Evolutionary conservation across 2,329 filamentous ascomycete species (phyloP), one percentile per base, ranked within the genome.

Genomic region (Pseudogymnoascus sp.): DNA sequence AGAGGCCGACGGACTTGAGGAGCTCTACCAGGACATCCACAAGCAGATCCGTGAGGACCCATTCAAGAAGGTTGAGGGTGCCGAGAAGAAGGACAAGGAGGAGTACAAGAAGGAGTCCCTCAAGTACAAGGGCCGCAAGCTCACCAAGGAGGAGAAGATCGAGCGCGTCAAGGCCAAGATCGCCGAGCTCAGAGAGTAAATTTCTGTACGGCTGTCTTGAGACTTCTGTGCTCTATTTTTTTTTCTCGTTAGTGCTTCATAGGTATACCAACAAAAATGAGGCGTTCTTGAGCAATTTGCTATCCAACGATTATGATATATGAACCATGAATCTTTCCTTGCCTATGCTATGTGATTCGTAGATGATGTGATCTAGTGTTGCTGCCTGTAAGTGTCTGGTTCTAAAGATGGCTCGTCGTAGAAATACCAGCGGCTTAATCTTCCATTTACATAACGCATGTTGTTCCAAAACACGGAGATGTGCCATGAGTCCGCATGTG

Each of bases 21-120:
- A 99, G 75, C 78, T 97, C 71, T 99, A 97, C 86, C 78, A 84
- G 66, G 91, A 97, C 77, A 94, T 92, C 68, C 94, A 99, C 87
- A 88, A 89, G 79, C 88, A 89, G 76, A 99, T 99, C 85, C 92
- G 94, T 69, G 93, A 92, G 82, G 90, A 99, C 79, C 94, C 94
- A 74, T 96, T 89, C 85, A 96, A 96, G 89, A 96, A 96, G 87
- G 84, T 80, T 70, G 88, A 86, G 72, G 77, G 76, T 67, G 86
- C 84, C 62, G 80, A 89, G 80, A 92, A 96, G 88, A 97, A 97
- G 90, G 83, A 79, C 83, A 97, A 97, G 88, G 93, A 93, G 68
- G 86, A 97, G 82, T 95, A 90, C 89, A 96, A 96, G 88, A 83
- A 84, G 69, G 92, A 96, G 86, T 92, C 89, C 77, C 85, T 91